Evolutionary conservation across 345 rosid species (phyloP).

Genomic region (Eucalyptus microcorys): DNA sequence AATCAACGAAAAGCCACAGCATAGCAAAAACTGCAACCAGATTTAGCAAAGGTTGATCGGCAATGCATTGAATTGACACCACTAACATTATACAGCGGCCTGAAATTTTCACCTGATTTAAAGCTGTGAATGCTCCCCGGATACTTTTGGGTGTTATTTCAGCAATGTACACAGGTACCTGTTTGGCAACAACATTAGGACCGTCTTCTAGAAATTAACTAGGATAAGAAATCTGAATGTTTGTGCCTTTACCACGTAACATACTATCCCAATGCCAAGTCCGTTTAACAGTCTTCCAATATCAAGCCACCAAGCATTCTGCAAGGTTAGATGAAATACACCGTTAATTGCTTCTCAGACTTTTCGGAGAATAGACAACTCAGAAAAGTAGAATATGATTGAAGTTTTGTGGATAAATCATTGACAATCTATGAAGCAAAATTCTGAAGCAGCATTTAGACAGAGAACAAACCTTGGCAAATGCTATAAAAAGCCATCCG

Average conservation of each 20-base stretch:
- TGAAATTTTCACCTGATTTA: background rate
- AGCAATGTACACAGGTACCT: slow-evolving; percentile 7
- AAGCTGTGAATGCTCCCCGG: slow-evolving; percentile 2
- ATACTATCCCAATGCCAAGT: slow-evolving; percentile 12
- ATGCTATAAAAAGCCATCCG: slow-evolving; percentile 46
- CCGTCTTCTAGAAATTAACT: background rate
- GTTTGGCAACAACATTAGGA: background rate
- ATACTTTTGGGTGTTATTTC: slow-evolving; percentile 7
- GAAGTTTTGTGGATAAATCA: background rate
- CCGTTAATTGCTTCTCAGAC: background rate
- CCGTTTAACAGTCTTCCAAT: slow-evolving; percentile 19
- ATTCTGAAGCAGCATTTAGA: background rate
- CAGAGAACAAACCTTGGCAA: slow-evolving; percentile 16
- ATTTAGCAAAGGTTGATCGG: background rate
- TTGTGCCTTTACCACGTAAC: slow-evolving; percentile 16
- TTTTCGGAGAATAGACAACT: background rate
- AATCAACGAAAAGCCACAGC: slow-evolving; percentile 4
- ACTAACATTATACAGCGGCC: background rate
- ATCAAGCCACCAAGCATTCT: slow-evolving; percentile 20
- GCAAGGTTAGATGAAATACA: background rate
- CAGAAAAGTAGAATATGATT: background rate
- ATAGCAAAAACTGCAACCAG: background rate
- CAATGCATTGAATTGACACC: background rate
- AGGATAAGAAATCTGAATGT: background rate
- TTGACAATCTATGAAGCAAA: background rate